A percentile compares a stretch with the other conserved stretches of the same genome.
phyloP scores from a whole-genome alignment of 208 protist species.

The Phytomonas francai region DNA sequence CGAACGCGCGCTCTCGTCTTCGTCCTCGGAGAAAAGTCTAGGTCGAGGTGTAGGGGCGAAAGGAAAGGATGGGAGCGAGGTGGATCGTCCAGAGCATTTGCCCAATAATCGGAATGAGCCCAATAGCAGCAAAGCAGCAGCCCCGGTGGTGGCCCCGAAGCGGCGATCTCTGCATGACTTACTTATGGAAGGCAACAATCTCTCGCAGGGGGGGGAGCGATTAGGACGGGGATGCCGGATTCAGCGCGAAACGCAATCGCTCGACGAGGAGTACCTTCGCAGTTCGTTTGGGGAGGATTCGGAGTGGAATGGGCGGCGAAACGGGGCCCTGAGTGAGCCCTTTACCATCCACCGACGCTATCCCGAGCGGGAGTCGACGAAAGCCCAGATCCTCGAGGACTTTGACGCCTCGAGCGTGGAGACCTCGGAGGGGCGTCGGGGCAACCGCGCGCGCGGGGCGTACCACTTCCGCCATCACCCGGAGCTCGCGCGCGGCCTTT shows the following conservation, averaged over 20 bases:
- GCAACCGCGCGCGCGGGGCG: no score
- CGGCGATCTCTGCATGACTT: neutral
- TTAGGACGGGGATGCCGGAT: slow-evolving; percentile 65
- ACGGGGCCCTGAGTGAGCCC: no score
- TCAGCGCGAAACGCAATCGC: slow-evolving; percentile 18
- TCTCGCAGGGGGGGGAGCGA: slow-evolving; percentile 13
- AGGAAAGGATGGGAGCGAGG: no score
- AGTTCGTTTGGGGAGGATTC: no score
- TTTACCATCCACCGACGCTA: slow-evolving; percentile 46
- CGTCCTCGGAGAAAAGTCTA: no score
- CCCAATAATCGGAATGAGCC: neutral
- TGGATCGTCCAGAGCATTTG: neutral
- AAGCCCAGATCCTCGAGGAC: slow-evolving; percentile 3
- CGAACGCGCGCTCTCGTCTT: no score
- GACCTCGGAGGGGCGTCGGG: no score
- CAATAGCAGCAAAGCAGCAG: neutral
- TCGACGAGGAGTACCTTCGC: slow-evolving; percentile 42
- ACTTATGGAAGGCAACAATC: neutral
- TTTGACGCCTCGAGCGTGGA: slow-evolving; percentile 14
- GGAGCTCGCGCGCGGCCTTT: slow-evolving; percentile 16
- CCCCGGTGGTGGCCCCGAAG: neutral
- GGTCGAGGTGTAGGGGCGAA: no score
- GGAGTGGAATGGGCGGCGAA: no score
- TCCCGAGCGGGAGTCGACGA: slow-evolving; percentile 51
- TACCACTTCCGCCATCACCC: slow-evolving; percentile 40